Percentiles rank a stretch among this genome's conserved stretches.
Evolutionary conservation across 2,329 filamentous ascomycete species (phyloP).

Genomic region (Iodosphaeria phyllophila): DNA sequence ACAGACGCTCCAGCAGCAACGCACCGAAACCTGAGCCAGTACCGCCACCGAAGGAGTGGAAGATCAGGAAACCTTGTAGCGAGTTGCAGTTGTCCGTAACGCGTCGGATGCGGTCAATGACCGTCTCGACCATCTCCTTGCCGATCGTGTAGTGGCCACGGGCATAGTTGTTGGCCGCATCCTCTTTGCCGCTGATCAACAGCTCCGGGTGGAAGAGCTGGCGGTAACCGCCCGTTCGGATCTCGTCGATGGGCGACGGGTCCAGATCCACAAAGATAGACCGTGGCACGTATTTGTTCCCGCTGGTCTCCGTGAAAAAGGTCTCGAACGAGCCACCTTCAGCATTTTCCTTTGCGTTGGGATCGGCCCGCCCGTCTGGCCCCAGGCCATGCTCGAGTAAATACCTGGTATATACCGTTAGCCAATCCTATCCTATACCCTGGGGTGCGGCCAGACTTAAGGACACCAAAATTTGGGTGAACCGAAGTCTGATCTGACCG

Average conservation of each 20-base stretch:
- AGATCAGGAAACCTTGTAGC: constrained; percentile 56
- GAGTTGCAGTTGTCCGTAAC: constrained; percentile 55
- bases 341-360: constrained; percentile 36
- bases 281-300: constrained; percentile 53
- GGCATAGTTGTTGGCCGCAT: constrained; percentile 62
- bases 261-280: constrained; percentile 57
- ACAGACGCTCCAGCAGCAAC: constrained; percentile 52
- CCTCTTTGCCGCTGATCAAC: constrained; percentile 56
- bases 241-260: constrained; percentile 56
- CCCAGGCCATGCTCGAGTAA: constrained; percentile 55
- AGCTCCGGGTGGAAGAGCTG: constrained; percentile 56
- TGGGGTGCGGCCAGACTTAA: too few species aligned
- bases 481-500: background rate
- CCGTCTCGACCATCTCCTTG: constrained; percentile 56
- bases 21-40: constrained; percentile 57
- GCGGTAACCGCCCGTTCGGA: constrained; percentile 48
- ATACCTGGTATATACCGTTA: constrained; percentile 37
- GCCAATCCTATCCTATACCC: too few species aligned
- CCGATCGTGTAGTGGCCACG: constrained; percentile 61
- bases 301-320: constrained; percentile 56
- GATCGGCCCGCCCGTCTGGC: constrained; percentile 43
- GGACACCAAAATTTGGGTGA: constrained; percentile 1
- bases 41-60: constrained; percentile 58
- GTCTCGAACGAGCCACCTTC: constrained; percentile 51
- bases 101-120: constrained; percentile 51